Base-by-base conservation (phyloP, 108 stramenopile species). In the Aureococcus anophagefferens region DNA sequence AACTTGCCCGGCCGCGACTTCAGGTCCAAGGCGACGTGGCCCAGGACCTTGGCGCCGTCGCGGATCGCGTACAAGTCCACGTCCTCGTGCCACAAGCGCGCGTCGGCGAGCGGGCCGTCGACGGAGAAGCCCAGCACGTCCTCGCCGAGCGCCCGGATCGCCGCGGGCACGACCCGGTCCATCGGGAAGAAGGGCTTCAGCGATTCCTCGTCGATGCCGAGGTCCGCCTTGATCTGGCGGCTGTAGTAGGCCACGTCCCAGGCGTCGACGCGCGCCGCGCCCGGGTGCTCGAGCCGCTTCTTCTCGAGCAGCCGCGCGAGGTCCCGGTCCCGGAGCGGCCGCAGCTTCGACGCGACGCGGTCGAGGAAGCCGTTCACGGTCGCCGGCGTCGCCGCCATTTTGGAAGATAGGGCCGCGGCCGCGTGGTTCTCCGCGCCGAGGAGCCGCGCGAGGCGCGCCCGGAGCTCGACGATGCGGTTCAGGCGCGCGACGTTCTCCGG, bases 171-270 rank as follows among this genome's bases (percentile, higher is more conserved):
- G n/a, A 76, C 71, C 44, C 69, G 71, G 30, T 71, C 64, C n/a
- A 72, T 31, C 0, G 76, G 76, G 40, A 76, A 76, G 30, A 40
- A 72, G 31, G 46, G 18, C 29, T 65, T 33, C 35, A 76, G 70
- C 62, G 45, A 45, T 1, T 68, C 76, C 45, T 76, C 76, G 44
- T 76, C 76, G 28, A 76, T 40, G 37, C 71, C 70, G 0, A 51
- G 65, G 67, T 0, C 64, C 40, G 40, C 70, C 31, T 72, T 71
- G 71, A 65, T 70, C 76, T 66, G 28, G 51, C 63, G 51, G 0
- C 63, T 72, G 34, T 72, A 76, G 62, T 76, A 72, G 7, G 33
- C 17, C 33, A 72, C 62, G 64, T 76, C 76, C 76, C 76, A 76
- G 13, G 76, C 21, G 17, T 76, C 69, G 5, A 76, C 16, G 30